These are phyloP conservation scores for Cystobasidium tubakii DNA, from an alignment of 768 basidiomycete genomes.

Conservation along the genomic window DNA sequence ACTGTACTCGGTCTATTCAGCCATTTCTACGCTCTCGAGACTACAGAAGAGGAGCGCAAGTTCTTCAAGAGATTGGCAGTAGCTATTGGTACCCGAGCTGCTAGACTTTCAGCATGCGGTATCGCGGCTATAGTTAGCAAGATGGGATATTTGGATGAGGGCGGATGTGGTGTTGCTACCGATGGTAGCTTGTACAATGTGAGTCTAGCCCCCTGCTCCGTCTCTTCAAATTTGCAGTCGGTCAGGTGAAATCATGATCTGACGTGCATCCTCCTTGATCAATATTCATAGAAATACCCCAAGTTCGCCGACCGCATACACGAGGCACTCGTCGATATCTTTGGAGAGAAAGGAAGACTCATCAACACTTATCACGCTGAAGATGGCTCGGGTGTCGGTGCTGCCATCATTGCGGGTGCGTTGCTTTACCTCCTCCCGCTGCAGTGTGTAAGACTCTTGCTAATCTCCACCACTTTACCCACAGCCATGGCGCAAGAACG, in stretches of 20 bases:
- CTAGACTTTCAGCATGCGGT: slow-evolving; percentile 84
- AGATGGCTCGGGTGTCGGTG: slow-evolving; percentile 89
- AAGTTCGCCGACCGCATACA: slow-evolving; percentile 88
- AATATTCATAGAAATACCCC: slow-evolving; percentile 99
- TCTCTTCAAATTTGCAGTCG: too few species aligned
- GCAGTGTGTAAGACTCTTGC: too few species aligned
- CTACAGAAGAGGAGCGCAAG: slow-evolving; percentile 89
- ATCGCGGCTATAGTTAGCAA: slow-evolving; percentile 94
- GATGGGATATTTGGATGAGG: slow-evolving; percentile 86
- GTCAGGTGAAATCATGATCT: too few species aligned
- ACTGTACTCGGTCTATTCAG: slow-evolving; percentile 96
- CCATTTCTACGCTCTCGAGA: slow-evolving; percentile 94
- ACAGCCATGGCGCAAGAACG: slow-evolving; percentile 79
- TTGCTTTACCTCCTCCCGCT: slow-evolving; percentile 46
- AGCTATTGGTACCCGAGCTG: slow-evolving; percentile 65
- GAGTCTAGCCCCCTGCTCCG: slow-evolving; percentile 48
- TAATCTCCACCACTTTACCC: slow-evolving; percentile 46
- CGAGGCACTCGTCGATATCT: slow-evolving; percentile 85
- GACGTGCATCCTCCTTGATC: too few species aligned
- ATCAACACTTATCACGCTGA: slow-evolving; percentile 77
- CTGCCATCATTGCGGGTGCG: slow-evolving; percentile 77
- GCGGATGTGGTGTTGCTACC: slow-evolving; percentile 70
- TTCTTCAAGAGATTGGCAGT: slow-evolving; percentile 93
- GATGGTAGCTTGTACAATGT: slow-evolving; percentile 96
- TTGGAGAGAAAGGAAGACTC: slow-evolving; percentile 87